Evolutionary conservation across 139 green algal species (phyloP), one percentile per base, ranked within the genome.

Genomic region (Tetraselmis striata): DNA sequence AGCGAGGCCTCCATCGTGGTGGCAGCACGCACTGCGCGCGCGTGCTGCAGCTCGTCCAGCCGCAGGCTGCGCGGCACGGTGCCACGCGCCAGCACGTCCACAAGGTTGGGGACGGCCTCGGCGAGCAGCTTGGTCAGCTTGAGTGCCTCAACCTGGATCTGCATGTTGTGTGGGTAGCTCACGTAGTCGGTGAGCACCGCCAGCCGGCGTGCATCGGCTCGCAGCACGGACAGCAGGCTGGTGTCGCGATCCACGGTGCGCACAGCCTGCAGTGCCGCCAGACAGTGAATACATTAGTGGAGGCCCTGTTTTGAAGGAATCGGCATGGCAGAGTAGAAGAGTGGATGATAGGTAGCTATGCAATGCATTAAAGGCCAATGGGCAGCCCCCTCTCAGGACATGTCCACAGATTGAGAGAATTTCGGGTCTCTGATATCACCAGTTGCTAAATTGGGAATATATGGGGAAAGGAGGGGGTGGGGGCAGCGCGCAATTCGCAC

Each of bases 141-240:
- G n/a, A 95, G 77, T 0, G 92, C 87, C 86, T 93, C 85, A 0
- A 88, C 77, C 85, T 95, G 92, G 18, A 95, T 78, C 1, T 85
- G 86, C 0, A 80, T 79, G 80, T 81, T 92, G 83, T 85, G 80
- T 2, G 86, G 82, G 83, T 96, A 95, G 76, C 89, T 88, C 75
- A 94, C 88, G 74, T 89, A 94, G 81, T 92, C 85, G 76, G 94
- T 78, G 79, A 95, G 82, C 28, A 75, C 26, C 1, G 86, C 75
- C 29, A 95, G 31, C 31, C 90, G 85, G 1, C 82, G 78, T 0
- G 67, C 84, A 59, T 90, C 83, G 2, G 78, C 58, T 76, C 80
- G 59, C 29, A 95, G 84, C 67, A 87, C 82, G 0, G 45, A 67
- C 45, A 67, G 45, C 5, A 67, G 45, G 45, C 45, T 67, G 11